Conservation (phyloP, 1,284 basidiomycete genomes). For the Cryptococcus sp. region DNA sequence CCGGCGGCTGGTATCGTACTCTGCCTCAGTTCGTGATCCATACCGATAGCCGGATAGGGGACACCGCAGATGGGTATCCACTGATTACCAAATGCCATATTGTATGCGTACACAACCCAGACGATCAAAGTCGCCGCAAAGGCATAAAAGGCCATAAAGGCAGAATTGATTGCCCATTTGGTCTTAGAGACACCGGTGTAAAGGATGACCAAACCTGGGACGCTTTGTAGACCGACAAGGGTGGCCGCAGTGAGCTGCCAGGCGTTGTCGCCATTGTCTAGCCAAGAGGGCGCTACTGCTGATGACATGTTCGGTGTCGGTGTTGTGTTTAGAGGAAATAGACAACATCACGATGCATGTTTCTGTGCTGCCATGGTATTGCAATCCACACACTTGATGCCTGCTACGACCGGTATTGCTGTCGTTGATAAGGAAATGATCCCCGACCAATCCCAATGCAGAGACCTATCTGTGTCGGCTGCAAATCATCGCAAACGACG, state of each 20-base stretch:
- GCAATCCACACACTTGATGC: no score
- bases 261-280: neutral
- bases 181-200: constrained; percentile 23
- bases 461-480: no score
- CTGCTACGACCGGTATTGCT: no score
- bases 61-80: constrained; percentile 22
- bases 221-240: constrained; percentile 22
- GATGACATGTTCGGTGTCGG: no score
- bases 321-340: no score
- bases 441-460: no score
- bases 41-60: constrained; percentile 18
- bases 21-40: constrained; percentile 13
- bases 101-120: constrained; percentile 26
- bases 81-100: constrained; percentile 23
- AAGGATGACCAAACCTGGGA: constrained; percentile 21
- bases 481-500: no score
- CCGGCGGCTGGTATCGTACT: constrained; percentile 16
- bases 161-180: constrained; percentile 23
- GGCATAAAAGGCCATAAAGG: constrained; percentile 28
- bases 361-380: no score
- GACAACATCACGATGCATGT: no score
- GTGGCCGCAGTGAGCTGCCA: constrained; percentile 17
- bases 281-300: no score
- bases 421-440: no score
- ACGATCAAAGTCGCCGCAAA: constrained; percentile 21